Conservation (phyloP, 768 basidiomycete species). For the Mycena chlorophos region DNA sequence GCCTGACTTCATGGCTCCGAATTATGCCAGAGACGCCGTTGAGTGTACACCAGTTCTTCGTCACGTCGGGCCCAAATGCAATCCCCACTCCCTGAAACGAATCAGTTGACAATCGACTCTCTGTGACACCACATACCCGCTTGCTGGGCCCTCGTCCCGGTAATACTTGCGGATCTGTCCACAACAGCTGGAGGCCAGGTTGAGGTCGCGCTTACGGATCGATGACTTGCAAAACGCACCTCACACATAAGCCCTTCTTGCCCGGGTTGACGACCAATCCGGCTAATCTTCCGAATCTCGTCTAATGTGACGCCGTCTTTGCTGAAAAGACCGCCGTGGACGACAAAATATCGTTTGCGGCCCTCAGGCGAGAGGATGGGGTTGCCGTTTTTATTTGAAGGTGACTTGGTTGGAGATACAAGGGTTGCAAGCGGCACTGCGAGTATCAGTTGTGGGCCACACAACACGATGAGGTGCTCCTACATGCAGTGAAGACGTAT, state of each 20-base stretch:
- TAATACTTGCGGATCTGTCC: constrained; percentile 92
- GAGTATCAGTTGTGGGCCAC: neutral
- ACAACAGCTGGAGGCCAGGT: constrained; percentile 62
- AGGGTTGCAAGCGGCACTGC: constrained; percentile 90
- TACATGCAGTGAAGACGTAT: constrained; percentile 88
- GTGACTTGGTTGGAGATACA: constrained; percentile 69
- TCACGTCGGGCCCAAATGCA: constrained; percentile 94
- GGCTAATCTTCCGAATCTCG: constrained; percentile 84
- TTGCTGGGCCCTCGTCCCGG: constrained; percentile 95
- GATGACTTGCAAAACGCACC: constrained; percentile 30
- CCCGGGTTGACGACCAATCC: constrained; percentile 89
- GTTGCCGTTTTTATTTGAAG: constrained; percentile 38
- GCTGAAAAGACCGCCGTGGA: constrained; percentile 96
- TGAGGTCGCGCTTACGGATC: neutral
- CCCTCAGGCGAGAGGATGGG: constrained; percentile 84
- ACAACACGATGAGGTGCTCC: constrained; percentile 30
- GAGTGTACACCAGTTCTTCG: constrained; percentile 81
- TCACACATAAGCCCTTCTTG: constrained; percentile 94
- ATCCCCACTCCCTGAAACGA: constrained; percentile 83
- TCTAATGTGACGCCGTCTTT: constrained; percentile 93
- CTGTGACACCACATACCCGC: constrained; percentile 55
- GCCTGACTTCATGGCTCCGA: constrained; percentile 95
- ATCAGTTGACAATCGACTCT: constrained; percentile 16
- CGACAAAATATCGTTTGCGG: constrained; percentile 86
- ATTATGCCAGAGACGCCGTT: constrained; percentile 88